Evolutionary conservation across 1,284 basidiomycete genomes (phyloP).

Genomic region (Ustilago nuda): DNA sequence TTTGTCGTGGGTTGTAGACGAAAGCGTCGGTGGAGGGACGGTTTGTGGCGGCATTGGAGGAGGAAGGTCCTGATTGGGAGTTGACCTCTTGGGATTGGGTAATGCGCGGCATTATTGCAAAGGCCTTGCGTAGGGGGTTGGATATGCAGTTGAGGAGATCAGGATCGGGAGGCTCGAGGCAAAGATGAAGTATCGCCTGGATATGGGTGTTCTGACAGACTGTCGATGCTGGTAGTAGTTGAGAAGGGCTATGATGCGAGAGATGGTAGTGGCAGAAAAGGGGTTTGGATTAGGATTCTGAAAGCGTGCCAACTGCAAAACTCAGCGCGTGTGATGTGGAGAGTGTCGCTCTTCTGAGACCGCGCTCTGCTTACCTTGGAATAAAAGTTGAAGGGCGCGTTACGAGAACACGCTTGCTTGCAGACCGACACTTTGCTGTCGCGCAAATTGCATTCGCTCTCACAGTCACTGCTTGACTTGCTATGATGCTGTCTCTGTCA

Average conservation of each 20-base stretch:
- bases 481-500: too few species aligned
- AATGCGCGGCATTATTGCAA: slow-evolving; percentile 8
- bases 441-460: slow-evolving; percentile 8
- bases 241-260: not conserved
- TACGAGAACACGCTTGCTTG: slow-evolving; percentile 2
- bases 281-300: slow-evolving; percentile 8
- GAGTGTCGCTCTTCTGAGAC: not conserved
- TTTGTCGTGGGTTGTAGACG: slow-evolving; percentile 55
- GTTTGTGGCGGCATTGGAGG: not conserved
- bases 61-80: slow-evolving; percentile 32
- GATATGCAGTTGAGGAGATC: not conserved
- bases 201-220: not conserved
- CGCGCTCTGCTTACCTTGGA: slow-evolving; percentile 10
- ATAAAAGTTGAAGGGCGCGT: not conserved
- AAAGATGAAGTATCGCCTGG: not conserved
- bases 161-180: not conserved
- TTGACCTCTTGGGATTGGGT: slow-evolving; percentile 11
- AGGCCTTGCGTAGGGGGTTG: not conserved
- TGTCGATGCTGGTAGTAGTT: too few species aligned
- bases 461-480: not conserved
- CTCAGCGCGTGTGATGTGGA: slow-evolving; percentile 11
- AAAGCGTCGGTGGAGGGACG: slow-evolving; percentile 20
- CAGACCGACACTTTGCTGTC: not conserved
- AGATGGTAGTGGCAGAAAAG: not conserved
- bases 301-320: not conserved